These are phyloP conservation scores for Conoideocrella luteorostrata DNA, from an alignment of 2,329 filamentous ascomycete genomes.

Conservation along the genomic window DNA sequence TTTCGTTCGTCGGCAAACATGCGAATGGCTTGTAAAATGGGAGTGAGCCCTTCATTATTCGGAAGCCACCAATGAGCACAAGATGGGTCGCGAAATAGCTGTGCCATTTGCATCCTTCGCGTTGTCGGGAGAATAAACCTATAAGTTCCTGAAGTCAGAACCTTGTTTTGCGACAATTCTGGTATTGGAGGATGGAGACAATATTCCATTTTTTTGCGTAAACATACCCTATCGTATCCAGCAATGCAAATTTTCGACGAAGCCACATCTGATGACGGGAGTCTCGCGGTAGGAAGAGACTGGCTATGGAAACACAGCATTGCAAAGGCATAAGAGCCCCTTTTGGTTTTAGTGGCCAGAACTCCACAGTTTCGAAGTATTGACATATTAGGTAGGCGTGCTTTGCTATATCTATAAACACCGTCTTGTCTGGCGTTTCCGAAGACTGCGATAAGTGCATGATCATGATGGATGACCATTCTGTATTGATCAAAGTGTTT, in stretches of 20 bases:
- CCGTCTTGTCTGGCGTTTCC: constrained; percentile 43
- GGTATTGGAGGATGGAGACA: neutral
- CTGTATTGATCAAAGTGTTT: constrained; percentile 67
- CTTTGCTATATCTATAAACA: constrained; percentile 47
- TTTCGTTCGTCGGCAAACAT: constrained; percentile 76
- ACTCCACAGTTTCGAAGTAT: constrained; percentile 71
- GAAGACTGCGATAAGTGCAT: constrained; percentile 75
- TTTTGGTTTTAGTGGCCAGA: constrained; percentile 62
- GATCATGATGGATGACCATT: constrained; percentile 71
- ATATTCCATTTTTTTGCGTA: too few species aligned
- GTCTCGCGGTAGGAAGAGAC: constrained; percentile 75
- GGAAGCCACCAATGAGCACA: constrained; percentile 86
- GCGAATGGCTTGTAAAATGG: constrained; percentile 69
- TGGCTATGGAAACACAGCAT: constrained; percentile 67
- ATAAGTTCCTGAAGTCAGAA: constrained; percentile 4
- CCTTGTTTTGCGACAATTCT: too few species aligned
- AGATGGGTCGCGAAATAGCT: constrained; percentile 64
- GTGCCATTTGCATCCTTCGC: constrained; percentile 68
- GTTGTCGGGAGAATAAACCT: constrained; percentile 79
- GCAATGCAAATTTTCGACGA: constrained; percentile 67
- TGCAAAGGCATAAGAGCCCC: constrained; percentile 69
- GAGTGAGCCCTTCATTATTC: constrained; percentile 67
- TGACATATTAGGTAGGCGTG: constrained; percentile 67
- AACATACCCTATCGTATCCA: constrained; percentile 73
- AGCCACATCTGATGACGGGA: constrained; percentile 69